A percentile compares a stretch with the other conserved stretches of the same genome.
Conservation (phyloP, 495 filamentous ascomycete species). For the Daldinia concentrica region DNA sequence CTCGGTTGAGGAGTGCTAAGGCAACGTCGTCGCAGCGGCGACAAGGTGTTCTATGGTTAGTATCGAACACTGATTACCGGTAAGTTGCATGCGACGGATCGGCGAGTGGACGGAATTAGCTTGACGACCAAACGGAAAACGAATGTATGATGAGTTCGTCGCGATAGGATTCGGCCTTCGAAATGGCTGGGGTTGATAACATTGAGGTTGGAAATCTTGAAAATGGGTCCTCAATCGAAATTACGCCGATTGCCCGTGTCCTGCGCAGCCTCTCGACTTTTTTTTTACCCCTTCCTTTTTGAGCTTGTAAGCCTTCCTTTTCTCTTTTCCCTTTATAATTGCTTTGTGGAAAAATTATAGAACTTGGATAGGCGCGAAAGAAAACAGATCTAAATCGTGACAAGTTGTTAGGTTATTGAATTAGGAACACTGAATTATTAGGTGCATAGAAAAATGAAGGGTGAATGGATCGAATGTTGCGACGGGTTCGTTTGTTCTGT, state of each 20-base stretch:
- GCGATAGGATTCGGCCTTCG: conserved; percentile 21
- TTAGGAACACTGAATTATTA: conserved; percentile 9
- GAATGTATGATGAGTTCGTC: conserved; percentile 23
- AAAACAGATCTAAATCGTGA: conserved; percentile 6
- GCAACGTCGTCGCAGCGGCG: conserved; percentile 31
- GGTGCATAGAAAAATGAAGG: conserved; percentile 26
- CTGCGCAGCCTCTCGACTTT: conserved; percentile 43
- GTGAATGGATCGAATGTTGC: conserved; percentile 37
- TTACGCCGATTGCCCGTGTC: conserved; percentile 33
- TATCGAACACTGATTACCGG: conserved; percentile 6
- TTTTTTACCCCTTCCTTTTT: conserved; percentile 23
- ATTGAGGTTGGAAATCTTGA: conserved; percentile 42
- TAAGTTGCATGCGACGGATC: conserved; percentile 17
- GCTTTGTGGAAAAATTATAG: conserved; percentile 6
- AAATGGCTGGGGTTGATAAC: conserved; percentile 40
- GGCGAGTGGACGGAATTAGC: conserved; percentile 10
- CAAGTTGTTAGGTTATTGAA: conserved; percentile 5
- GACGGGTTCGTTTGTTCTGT: conserved; percentile 34
- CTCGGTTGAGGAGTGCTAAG: conserved; percentile 26
- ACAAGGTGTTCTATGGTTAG: conserved; percentile 12
- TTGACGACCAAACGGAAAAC: conserved; percentile 12
- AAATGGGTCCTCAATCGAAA: conserved; percentile 38
- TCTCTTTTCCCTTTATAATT: conserved; percentile 16
- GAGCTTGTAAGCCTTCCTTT: conserved; percentile 29
- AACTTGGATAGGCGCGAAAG: conserved; percentile 1